phyloP scores from a whole-genome alignment of 1,139 yeast genomes.

The Suhomyces coccinellae region DNA sequence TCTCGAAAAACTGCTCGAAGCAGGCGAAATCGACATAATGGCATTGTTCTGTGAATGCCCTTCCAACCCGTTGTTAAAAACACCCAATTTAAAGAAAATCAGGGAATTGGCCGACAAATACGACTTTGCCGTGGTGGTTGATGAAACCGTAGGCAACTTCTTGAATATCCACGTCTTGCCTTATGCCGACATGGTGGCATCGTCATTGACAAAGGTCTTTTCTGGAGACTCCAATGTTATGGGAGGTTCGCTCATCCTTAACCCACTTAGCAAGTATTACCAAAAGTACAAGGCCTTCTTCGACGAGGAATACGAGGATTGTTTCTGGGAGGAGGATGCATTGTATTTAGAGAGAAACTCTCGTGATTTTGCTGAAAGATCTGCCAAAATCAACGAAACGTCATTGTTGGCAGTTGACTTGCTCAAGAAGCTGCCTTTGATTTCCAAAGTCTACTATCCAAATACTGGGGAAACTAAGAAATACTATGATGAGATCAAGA shows the following conservation, averaged over 20 bases:
- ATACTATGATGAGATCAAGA: constrained; percentile 71
- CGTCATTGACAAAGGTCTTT: constrained; percentile 88
- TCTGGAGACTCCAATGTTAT: constrained; percentile 94
- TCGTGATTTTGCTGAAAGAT: constrained; percentile 77
- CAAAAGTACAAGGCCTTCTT: constrained; percentile 52
- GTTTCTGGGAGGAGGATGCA: constrained; percentile 92
- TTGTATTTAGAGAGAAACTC: constrained; percentile 89
- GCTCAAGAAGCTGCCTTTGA: constrained; percentile 46
- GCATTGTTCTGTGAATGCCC: constrained; percentile 91
- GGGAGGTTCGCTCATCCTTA: constrained; percentile 87
- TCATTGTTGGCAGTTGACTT: constrained; percentile 57
- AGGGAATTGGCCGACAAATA: constrained; percentile 65
- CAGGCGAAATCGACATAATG: constrained; percentile 64
- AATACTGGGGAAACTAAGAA: constrained; percentile 50
- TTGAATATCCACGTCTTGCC: constrained; percentile 80
- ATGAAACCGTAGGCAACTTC: constrained; percentile 92
- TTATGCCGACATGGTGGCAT: constrained; percentile 79
- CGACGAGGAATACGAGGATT: constrained; percentile 62
- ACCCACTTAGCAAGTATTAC: constrained; percentile 63
- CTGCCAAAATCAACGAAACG: constrained; percentile 65
- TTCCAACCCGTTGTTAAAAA: constrained; percentile 81
- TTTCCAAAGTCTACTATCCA: constrained; percentile 75
- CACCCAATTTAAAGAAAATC: constrained; percentile 72
- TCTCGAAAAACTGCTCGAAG: constrained; percentile 57
- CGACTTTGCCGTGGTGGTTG: constrained; percentile 78